phyloP scores from a whole-genome alignment of 73 alveolate species.

The Paramecium sexaurelia region DNA sequence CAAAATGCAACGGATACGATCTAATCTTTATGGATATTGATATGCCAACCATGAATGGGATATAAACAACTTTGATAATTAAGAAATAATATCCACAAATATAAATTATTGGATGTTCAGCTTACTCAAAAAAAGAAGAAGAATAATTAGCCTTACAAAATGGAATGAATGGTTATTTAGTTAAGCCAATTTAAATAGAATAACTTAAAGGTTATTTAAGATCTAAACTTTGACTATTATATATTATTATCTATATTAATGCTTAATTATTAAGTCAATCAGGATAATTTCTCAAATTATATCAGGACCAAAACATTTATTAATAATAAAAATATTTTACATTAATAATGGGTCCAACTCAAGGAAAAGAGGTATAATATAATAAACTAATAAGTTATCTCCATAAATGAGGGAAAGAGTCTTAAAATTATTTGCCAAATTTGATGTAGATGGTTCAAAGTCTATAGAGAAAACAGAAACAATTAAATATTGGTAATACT shows the following conservation, averaged over 20 bases:
- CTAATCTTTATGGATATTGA: slow-evolving; percentile 24
- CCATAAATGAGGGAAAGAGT: slow-evolving; percentile 51
- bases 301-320: no score
- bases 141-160: not conserved
- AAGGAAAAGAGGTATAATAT: not conserved
- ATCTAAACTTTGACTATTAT: not conserved
- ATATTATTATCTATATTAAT: no score
- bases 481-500: slow-evolving; percentile 37
- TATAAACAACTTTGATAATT: not conserved
- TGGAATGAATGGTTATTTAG: slow-evolving; percentile 47
- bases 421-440: slow-evolving; percentile 3
- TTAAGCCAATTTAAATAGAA: not conserved
- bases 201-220: not conserved
- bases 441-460: slow-evolving; percentile 56
- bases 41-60: slow-evolving; percentile 48
- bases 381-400: not conserved
- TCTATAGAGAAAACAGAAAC: slow-evolving; percentile 57
- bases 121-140: not conserved
- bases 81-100: not conserved
- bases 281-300: no score
- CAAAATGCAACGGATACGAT: not conserved
- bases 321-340: no score
- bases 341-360: not conserved
- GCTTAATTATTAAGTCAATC: no score
- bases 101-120: not conserved